These are phyloP conservation scores for Penicillium taxi DNA, from an alignment of 495 filamentous ascomycete genomes.

Conservation along the genomic window DNA sequence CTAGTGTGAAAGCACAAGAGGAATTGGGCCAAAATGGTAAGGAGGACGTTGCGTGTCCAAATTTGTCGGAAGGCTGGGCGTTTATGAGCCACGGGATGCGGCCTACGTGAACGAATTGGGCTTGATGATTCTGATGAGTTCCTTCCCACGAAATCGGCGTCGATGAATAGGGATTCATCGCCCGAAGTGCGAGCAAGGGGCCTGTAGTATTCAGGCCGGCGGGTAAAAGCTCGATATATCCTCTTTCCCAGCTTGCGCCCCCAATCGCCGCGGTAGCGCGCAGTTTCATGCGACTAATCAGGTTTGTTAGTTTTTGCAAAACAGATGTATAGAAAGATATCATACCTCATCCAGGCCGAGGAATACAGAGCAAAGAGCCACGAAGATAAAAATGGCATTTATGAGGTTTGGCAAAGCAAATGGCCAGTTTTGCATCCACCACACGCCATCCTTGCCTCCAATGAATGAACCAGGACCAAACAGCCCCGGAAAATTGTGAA, in stretches of 20 bases:
- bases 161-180: conserved; percentile 26
- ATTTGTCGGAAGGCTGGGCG: conserved; percentile 49
- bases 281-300: conserved; percentile 43
- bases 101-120: conserved; percentile 14
- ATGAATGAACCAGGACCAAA: conserved; percentile 54
- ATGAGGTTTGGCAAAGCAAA: conserved; percentile 58
- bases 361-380: conserved; percentile 41
- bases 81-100: conserved; percentile 13
- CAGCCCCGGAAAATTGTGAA: conserved; percentile 51
- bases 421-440: conserved; percentile 54
- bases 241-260: conserved; percentile 41
- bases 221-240: conserved; percentile 26
- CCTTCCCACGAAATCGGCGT: conserved; percentile 20
- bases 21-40: conserved; percentile 55
- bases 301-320: conserved; percentile 4
- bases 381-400: conserved; percentile 47
- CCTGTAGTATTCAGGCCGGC: conserved; percentile 23
- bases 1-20: conserved; percentile 66
- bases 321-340: not conserved
- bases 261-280: conserved; percentile 40
- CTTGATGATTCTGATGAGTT: conserved; percentile 27
- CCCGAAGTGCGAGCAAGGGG: conserved; percentile 20
- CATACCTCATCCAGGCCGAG: conserved; percentile 54
- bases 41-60: conserved; percentile 54
- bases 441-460: conserved; percentile 44